Conservation (phyloP, 2,329 filamentous ascomycete genomes). For the Lachnellula subtilissima region DNA sequence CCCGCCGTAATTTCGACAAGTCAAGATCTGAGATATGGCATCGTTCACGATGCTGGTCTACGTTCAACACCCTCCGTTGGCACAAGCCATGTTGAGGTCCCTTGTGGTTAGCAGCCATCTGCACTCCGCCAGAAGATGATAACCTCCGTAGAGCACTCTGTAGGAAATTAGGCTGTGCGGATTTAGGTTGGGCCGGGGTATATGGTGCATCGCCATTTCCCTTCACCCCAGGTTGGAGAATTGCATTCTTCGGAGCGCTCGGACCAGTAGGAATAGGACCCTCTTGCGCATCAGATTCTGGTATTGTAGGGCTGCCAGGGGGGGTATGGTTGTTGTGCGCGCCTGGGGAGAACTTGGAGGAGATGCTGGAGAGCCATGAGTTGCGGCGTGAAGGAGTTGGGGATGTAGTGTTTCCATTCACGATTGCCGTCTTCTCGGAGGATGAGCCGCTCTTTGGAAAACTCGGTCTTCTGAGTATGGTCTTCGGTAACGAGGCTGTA, state of each 20-base stretch:
- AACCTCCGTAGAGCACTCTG: conserved; percentile 76
- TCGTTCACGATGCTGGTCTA: conserved; percentile 73
- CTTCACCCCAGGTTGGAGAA: conserved; percentile 52
- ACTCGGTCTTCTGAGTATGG: conserved; percentile 22
- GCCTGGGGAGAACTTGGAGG: conserved; percentile 73
- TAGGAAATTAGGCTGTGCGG: conserved; percentile 66
- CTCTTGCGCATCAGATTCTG: conserved; percentile 28
- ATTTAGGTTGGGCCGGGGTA: conserved; percentile 68
- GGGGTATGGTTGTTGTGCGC: conserved; percentile 24
- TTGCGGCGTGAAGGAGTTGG: conserved; percentile 44
- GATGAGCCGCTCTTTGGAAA: conserved; percentile 23
- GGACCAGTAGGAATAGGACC: conserved; percentile 31
- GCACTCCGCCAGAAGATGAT: conserved; percentile 58
- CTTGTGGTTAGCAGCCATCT: conserved; percentile 33
- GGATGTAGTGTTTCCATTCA: conserved; percentile 23
- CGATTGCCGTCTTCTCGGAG: conserved; percentile 22
- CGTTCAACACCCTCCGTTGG: conserved; percentile 76
- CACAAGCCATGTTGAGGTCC: conserved; percentile 65
- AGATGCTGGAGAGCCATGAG: conserved; percentile 92
- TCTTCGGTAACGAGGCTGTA: conserved; percentile 14
- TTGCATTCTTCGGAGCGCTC: conserved; percentile 50
- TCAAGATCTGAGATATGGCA: conserved; percentile 77
- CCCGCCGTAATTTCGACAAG: conserved; percentile 73
- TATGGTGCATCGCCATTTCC: conserved; percentile 62
- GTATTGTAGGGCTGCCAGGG: conserved; percentile 24